These are phyloP conservation scores for Tolypocladium ophioglossoides DNA, from an alignment of 2,329 filamentous ascomycete genomes.

Conservation along the genomic window DNA sequence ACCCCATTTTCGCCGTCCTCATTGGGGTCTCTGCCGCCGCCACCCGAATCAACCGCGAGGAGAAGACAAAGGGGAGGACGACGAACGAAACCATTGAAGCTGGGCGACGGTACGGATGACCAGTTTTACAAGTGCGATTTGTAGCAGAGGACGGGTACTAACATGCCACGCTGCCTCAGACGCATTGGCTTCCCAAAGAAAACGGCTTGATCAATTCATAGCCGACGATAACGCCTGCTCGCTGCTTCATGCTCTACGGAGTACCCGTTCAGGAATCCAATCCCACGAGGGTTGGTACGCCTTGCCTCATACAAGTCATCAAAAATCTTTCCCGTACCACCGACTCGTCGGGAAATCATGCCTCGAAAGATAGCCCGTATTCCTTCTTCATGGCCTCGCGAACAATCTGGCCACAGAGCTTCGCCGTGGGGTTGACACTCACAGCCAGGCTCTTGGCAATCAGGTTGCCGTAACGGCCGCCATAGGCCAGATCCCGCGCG, in stretches of 20 bases:
- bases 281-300: not conserved
- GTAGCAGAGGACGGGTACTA: not conserved
- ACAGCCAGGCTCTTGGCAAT: conserved; percentile 55
- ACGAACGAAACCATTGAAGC: conserved; percentile 38
- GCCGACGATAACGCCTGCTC: not conserved
- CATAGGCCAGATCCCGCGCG: conserved; percentile 51
- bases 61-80: conserved; percentile 45
- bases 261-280: not conserved
- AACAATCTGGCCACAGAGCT: conserved; percentile 60
- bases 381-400: conserved; percentile 60
- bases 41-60: conserved; percentile 48
- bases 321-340: not conserved
- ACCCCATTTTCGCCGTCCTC: conserved; percentile 47
- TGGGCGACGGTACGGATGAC: conserved; percentile 27
- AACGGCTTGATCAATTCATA: conserved; percentile 4
- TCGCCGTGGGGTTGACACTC: conserved; percentile 56
- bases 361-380: conserved; percentile 41
- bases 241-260: conserved; percentile 1
- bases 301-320: not conserved
- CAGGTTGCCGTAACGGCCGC: conserved; percentile 54
- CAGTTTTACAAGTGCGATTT: not conserved
- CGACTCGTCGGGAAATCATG: conserved; percentile 10
- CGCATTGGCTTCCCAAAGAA: conserved; percentile 17
- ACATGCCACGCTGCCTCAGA: conserved; percentile 9
- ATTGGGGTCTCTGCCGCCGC: conserved; percentile 46